Evolutionary conservation across 768 basidiomycete species (phyloP).

Genomic region (Trametes maxima): DNA sequence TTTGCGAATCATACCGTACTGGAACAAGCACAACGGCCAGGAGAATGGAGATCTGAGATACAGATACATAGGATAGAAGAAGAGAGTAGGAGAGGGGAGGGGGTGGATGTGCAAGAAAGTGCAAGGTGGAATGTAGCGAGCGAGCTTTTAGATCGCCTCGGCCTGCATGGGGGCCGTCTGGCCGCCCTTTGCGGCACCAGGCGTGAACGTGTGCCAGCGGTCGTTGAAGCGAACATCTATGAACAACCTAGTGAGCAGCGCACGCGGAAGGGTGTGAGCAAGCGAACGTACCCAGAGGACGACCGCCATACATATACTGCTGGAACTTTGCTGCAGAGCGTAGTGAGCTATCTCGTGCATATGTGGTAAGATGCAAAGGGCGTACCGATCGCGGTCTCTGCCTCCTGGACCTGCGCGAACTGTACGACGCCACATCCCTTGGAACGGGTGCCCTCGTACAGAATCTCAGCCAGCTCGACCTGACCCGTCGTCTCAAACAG

Average conservation of each 20-base stretch:
- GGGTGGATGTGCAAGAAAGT: background rate
- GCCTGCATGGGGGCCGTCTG: conserved; percentile 68
- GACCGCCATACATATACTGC: conserved; percentile 92
- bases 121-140: background rate
- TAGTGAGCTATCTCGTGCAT: background rate
- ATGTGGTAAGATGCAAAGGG: conserved; percentile 1
- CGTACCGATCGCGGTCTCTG: conserved; percentile 91
- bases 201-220: conserved; percentile 92
- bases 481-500: conserved; percentile 97
- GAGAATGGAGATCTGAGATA: conserved; percentile 4
- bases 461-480: conserved; percentile 92
- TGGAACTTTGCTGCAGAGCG: conserved; percentile 79
- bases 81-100: background rate
- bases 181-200: conserved; percentile 86
- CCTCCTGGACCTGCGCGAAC: conserved; percentile 84
- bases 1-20: conserved; percentile 3
- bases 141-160: conserved; percentile 39
- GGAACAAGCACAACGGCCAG: conserved; percentile 5
- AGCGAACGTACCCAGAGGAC: conserved; percentile 68
- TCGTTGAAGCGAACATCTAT: conserved; percentile 93
- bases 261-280: background rate
- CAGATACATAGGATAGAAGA: conserved; percentile 9
- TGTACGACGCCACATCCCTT: conserved; percentile 97
- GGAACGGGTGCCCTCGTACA: conserved; percentile 89
- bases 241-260: background rate